A percentile compares a stretch with the other conserved stretches of the same genome.
Conservation (phyloP, 441 rosid genomes). For the Eutrema salsugineum region DNA sequence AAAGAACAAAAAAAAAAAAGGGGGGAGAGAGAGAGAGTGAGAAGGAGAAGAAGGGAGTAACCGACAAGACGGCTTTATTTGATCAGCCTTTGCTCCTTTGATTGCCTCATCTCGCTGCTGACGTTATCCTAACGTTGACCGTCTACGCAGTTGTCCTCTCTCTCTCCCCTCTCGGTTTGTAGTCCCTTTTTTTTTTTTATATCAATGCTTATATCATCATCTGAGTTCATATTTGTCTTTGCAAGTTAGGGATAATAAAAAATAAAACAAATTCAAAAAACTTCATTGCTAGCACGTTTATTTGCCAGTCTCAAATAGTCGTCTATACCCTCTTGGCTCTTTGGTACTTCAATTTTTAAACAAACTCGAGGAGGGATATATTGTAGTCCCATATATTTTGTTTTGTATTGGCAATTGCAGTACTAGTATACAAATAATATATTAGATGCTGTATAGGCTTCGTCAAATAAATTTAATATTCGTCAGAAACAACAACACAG, state of each 20-base stretch:
- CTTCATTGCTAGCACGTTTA: background rate
- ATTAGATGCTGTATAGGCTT: too few relatives aligned
- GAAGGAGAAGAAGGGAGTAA: slow-evolving; percentile 1
- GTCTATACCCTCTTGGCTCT: background rate
- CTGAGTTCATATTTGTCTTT: background rate
- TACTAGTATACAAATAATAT: too few relatives aligned
- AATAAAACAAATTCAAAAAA: background rate
- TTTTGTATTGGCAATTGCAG: background rate
- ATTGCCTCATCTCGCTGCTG: slow-evolving; percentile 35
- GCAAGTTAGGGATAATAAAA: background rate
- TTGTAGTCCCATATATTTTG: background rate
- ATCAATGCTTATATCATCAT: too few relatives aligned
- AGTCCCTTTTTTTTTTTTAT: too few relatives aligned
- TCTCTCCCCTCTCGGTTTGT: too few relatives aligned
- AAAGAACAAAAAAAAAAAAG: too few relatives aligned
- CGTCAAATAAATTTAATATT: background rate
- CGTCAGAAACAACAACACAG: background rate
- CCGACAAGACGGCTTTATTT: slow-evolving; percentile 46
- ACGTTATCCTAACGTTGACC: slow-evolving; percentile 43
- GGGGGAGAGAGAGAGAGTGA: background rate
- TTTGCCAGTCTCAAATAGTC: background rate
- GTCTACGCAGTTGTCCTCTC: background rate
- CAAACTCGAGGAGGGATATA: background rate
- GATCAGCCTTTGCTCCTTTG: slow-evolving; percentile 41
- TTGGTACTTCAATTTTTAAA: background rate